phyloP scores from a whole-genome alignment of 2,329 filamentous ascomycete species.

The Venturia oleaginea region DNA sequence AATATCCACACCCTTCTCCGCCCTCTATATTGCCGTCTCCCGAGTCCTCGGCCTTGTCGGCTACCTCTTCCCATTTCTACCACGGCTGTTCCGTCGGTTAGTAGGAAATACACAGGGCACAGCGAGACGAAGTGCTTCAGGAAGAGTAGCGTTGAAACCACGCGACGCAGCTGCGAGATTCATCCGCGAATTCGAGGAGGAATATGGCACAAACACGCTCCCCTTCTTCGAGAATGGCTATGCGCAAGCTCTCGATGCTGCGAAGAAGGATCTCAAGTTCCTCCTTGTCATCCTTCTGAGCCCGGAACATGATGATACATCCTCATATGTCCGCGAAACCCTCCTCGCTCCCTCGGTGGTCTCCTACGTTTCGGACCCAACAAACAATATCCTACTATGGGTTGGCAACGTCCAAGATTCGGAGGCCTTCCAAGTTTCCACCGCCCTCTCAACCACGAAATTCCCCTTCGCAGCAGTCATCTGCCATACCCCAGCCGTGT shows the following conservation, averaged over 20 bases:
- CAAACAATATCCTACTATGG: conserved; percentile 81
- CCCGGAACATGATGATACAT: conserved; percentile 89
- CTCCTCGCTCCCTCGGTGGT: conserved; percentile 67
- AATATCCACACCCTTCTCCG: conserved; percentile 70
- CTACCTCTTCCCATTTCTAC: conserved; percentile 73
- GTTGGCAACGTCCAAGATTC: conserved; percentile 86
- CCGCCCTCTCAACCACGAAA: conserved; percentile 78
- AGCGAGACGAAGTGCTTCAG: conserved; percentile 48
- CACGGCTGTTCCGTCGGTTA: conserved; percentile 46
- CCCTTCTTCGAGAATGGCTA: conserved; percentile 84
- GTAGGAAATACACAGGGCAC: conserved; percentile 39
- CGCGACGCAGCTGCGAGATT: conserved; percentile 83
- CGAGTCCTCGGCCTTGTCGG: conserved; percentile 63
- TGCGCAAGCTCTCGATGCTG: conserved; percentile 79
- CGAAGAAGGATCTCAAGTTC: conserved; percentile 87
- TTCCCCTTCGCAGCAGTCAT: conserved; percentile 85
- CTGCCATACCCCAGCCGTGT: conserved; percentile 77
- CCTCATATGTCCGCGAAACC: conserved; percentile 71
- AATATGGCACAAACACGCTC: conserved; percentile 65
- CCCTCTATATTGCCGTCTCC: conserved; percentile 65
- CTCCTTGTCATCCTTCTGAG: conserved; percentile 81
- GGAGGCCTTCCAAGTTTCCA: conserved; percentile 89
- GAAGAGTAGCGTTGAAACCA: conserved; percentile 68
- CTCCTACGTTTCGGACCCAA: conserved; percentile 62
- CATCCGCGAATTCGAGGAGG: conserved; percentile 88